phyloP scores from a whole-genome alignment of 2,329 filamentous ascomycete species.

The Didymella pomorum region DNA sequence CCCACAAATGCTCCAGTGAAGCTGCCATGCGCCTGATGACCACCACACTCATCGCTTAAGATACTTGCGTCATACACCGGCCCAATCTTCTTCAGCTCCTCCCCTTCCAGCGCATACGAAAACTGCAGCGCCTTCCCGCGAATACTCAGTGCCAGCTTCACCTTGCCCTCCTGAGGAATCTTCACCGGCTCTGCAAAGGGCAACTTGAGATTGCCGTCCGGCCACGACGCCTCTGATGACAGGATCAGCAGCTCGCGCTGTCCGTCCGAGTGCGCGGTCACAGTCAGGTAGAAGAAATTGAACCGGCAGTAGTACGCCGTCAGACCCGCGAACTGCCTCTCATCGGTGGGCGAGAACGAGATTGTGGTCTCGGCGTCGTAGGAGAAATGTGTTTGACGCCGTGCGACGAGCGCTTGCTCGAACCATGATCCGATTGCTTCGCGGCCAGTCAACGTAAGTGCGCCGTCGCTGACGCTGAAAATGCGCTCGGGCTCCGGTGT shows the following conservation, averaged over 20 bases:
- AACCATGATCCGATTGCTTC: constrained; percentile 59
- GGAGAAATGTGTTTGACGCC: constrained; percentile 66
- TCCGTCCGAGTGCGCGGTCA: constrained; percentile 65
- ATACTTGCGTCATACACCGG: constrained; percentile 67
- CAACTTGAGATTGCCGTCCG: constrained; percentile 57
- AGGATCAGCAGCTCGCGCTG: constrained; percentile 66
- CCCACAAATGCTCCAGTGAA: constrained; percentile 65
- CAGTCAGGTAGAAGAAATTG: constrained; percentile 71
- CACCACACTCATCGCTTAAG: constrained; percentile 69
- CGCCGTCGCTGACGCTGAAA: constrained; percentile 55
- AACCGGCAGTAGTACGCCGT: constrained; percentile 70
- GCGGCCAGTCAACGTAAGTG: constrained; percentile 63
- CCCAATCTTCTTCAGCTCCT: constrained; percentile 59
- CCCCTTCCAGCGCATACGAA: constrained; percentile 61
- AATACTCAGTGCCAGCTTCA: constrained; percentile 61
- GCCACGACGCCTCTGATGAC: constrained; percentile 65
- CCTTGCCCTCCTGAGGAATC: constrained; percentile 64
- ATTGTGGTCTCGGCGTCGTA: constrained; percentile 67
- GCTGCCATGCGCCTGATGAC: constrained; percentile 67
- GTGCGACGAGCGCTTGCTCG: constrained; percentile 63
- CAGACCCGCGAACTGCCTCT: constrained; percentile 68
- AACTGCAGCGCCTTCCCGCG: constrained; percentile 64
- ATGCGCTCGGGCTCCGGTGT: constrained; percentile 60
- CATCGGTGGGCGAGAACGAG: constrained; percentile 63
- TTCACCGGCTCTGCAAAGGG: constrained; percentile 56